These are phyloP conservation scores for Jatropha multifida DNA, from an alignment of 441 rosid species.

Conservation along the genomic window DNA sequence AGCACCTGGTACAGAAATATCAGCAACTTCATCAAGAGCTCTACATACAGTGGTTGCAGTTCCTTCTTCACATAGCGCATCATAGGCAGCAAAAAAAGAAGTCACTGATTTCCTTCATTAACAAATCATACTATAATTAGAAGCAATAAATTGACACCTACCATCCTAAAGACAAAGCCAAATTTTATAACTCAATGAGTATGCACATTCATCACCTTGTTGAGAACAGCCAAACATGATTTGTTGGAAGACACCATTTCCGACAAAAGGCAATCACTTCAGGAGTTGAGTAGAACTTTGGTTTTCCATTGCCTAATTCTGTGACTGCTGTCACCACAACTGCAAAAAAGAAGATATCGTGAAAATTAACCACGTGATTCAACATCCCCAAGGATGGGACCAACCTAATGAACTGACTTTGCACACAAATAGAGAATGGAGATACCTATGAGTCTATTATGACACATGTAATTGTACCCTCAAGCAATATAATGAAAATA, in stretches of 20 bases:
- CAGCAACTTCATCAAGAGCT: constrained; percentile 92
- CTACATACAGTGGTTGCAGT: constrained; percentile 81
- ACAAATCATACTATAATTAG: constrained; percentile 25
- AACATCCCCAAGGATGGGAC: not conserved
- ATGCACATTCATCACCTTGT: constrained; percentile 56
- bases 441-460: not conserved
- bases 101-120: constrained; percentile 82
- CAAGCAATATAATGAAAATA: not conserved
- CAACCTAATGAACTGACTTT: not conserved
- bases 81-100: constrained; percentile 79
- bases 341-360: constrained; percentile 37
- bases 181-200: constrained; percentile 1
- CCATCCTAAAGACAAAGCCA: not conserved
- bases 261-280: constrained; percentile 84
- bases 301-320: constrained; percentile 84
- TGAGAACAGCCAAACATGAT: constrained; percentile 93
- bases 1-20: constrained; percentile 87
- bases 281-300: constrained; percentile 92
- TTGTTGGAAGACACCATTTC: constrained; percentile 90
- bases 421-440: constrained; percentile 6
- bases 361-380: constrained; percentile 12
- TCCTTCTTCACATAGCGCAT: constrained; percentile 95
- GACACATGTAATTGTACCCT: not conserved
- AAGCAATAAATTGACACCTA: constrained; percentile 10
- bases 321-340: constrained; percentile 97